Conservation (phyloP, 306 rosid species). For the Senna siamea region DNA sequence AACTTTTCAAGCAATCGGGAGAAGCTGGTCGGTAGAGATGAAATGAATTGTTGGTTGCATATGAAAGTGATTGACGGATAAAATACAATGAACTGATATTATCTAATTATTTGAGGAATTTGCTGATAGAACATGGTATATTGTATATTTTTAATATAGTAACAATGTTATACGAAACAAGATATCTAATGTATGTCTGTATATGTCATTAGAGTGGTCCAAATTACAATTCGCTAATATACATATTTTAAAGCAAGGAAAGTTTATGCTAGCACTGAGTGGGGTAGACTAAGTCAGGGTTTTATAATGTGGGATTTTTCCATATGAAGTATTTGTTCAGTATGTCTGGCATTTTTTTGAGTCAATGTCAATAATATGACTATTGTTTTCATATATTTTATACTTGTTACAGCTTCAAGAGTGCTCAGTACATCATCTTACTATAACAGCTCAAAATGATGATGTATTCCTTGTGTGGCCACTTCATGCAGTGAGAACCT, state of each 20-base stretch:
- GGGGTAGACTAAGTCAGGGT: neutral
- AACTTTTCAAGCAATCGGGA: conserved; percentile 5
- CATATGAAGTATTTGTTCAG: neutral
- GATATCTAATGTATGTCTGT: neutral
- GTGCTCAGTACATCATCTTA: neutral
- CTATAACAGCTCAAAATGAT: neutral
- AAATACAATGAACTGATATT: neutral
- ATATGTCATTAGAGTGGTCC: neutral
- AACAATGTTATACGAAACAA: conserved; percentile 1
- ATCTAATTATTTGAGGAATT: neutral
- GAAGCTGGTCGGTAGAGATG: neutral
- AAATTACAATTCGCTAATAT: conserved; percentile 5
- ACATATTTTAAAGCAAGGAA: neutral
- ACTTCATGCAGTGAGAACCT: conserved; percentile 7
- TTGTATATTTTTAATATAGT: conserved; percentile 18
- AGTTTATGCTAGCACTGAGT: neutral
- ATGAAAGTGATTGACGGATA: conserved; percentile 5
- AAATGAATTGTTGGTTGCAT: neutral
- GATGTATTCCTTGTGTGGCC: neutral
- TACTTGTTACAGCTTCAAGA: neutral
- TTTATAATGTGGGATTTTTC: neutral
- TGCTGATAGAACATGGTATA: neutral
- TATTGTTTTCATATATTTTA: neutral
- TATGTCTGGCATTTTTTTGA: neutral
- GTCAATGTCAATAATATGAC: no score